phyloP scores from a whole-genome alignment of 257 asterid genomes.

The Solanum megistacrolobum region DNA sequence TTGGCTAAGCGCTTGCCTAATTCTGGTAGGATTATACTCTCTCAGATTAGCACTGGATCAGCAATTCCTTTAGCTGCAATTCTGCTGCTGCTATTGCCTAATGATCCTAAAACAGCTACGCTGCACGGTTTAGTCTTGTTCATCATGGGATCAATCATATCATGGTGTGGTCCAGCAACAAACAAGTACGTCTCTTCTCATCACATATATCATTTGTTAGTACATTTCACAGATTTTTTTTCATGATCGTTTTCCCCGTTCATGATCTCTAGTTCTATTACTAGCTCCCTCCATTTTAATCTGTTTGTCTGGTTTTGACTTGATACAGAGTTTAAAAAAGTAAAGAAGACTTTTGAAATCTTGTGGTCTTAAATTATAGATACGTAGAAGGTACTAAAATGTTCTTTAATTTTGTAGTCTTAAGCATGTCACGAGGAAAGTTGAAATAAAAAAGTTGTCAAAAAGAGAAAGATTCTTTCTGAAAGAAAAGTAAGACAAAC shows the following conservation, averaged over 20 bases:
- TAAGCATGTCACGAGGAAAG: neutral
- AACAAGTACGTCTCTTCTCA: constrained; percentile 46
- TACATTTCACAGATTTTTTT: neutral
- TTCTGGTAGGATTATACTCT: constrained; percentile 56
- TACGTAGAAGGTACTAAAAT: neutral
- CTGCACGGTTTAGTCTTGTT: constrained; percentile 59
- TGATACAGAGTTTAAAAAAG: neutral
- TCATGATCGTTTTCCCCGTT: neutral
- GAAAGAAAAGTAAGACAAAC: neutral
- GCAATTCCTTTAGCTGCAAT: constrained; percentile 77
- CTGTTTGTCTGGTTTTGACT: neutral
- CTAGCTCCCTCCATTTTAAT: neutral
- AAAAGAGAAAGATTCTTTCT: neutral
- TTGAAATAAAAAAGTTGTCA: neutral
- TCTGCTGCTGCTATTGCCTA: constrained; percentile 54
- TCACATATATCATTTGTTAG: neutral
- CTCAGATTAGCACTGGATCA: constrained; percentile 80
- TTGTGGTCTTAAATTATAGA: neutral
- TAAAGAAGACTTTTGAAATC: neutral
- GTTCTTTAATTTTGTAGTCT: neutral
- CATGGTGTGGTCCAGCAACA: constrained; percentile 85
- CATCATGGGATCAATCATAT: constrained; percentile 47
- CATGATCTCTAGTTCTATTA: neutral
- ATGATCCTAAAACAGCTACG: constrained; percentile 44
- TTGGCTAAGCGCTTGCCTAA: constrained; percentile 56